Conservation (phyloP, 106 monocot species). For the Phalaenopsis equestris region DNA sequence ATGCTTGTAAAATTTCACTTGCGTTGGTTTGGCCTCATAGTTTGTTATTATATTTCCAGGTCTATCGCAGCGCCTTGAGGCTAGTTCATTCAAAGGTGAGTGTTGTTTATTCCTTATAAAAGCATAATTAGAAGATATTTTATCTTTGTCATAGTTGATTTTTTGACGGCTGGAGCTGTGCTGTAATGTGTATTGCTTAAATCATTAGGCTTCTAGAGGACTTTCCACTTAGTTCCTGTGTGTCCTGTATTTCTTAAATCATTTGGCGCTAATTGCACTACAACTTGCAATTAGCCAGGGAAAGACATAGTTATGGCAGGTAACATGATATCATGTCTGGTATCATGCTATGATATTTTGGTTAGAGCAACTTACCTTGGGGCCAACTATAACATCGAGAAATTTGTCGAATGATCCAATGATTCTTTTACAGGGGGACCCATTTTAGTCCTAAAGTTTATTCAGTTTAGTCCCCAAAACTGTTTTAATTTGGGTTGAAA, state of each 20-base stretch:
- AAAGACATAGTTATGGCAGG: neutral
- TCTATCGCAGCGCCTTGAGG: slow-evolving; percentile 89
- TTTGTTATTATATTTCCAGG: slow-evolving; percentile 41
- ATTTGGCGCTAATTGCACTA: neutral
- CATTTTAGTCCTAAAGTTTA: no score
- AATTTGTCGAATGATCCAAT: no score
- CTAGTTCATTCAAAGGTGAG: slow-evolving; percentile 88
- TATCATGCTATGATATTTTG: neutral
- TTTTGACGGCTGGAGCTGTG: neutral
- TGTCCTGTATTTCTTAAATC: neutral
- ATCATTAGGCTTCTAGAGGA: neutral
- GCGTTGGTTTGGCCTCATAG: neutral
- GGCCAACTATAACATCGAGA: neutral
- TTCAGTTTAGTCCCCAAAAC: no score
- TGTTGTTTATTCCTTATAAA: slow-evolving; percentile 12
- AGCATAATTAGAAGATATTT: neutral
- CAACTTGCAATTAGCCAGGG: neutral
- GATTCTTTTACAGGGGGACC: no score
- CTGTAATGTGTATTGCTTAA: neutral
- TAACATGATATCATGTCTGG: neutral
- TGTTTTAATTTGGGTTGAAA: no score
- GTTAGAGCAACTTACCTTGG: neutral
- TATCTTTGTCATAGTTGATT: neutral
- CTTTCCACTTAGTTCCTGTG: neutral
- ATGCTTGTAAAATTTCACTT: neutral